A percentile compares a stretch with the other conserved stretches of the same genome.
Evolutionary conservation across 2,329 filamentous ascomycete species (phyloP).

Genomic region (Colletotrichum abscissum): DNA sequence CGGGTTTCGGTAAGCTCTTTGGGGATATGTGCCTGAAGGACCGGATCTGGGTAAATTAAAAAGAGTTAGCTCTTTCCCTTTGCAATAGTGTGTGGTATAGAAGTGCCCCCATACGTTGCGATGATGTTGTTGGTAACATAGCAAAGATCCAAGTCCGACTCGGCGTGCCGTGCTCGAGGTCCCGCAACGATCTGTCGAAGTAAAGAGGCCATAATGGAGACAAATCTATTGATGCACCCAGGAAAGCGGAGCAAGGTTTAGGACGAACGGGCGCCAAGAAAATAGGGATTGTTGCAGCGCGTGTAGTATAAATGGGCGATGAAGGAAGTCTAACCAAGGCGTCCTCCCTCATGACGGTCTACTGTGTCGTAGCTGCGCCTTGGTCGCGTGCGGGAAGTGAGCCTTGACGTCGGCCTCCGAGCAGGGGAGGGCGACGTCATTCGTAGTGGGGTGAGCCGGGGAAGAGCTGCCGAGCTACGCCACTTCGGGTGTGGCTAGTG

Average conservation of each 20-base stretch:
- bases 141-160: conserved; percentile 92
- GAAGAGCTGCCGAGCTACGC: conserved; percentile 16
- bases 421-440: conserved; percentile 26
- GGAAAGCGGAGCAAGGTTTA: conserved; percentile 26
- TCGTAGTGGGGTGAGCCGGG: conserved; percentile 25
- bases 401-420: conserved; percentile 27
- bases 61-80: background rate
- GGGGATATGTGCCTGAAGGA: conserved; percentile 88
- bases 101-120: conserved; percentile 61
- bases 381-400: conserved; percentile 23
- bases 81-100: conserved; percentile 44
- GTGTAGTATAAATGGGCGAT: conserved; percentile 10
- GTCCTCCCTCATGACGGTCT: conserved; percentile 18
- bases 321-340: background rate
- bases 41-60: conserved; percentile 74
- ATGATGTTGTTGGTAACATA: conserved; percentile 89
- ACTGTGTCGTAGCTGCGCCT: conserved; percentile 13
- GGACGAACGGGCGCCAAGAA: conserved; percentile 8
- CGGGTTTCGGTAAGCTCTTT: conserved; percentile 93
- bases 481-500: conserved; percentile 32
- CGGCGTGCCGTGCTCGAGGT: conserved; percentile 83
- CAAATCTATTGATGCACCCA: conserved; percentile 7
- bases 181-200: conserved; percentile 93
- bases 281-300: conserved; percentile 18
- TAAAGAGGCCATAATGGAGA: conserved; percentile 72